Percentiles rank a stretch among this genome's conserved stretches.
Conservation (phyloP, 1,284 basidiomycete species). For the Cryptococcus sp. region DNA sequence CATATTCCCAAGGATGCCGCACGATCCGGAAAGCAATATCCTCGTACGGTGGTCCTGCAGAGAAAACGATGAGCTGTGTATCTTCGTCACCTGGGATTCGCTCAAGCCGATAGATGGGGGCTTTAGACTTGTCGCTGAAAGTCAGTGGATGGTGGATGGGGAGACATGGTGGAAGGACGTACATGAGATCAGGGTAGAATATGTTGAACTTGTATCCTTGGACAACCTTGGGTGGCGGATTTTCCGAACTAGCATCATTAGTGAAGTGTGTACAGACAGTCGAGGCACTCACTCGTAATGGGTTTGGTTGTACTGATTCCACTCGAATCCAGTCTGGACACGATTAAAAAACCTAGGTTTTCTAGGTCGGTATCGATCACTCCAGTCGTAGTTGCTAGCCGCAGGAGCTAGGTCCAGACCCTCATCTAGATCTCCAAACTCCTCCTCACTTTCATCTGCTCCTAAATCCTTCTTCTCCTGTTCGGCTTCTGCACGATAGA, state of each 20-base stretch:
- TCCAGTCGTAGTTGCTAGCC: conserved; percentile 78
- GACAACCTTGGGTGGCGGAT: conserved; percentile 94
- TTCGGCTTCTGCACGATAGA: conserved; percentile 63
- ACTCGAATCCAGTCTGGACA: conserved; percentile 99
- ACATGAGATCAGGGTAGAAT: conserved; percentile 49
- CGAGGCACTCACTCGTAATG: conserved; percentile 79
- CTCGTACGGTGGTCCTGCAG: conserved; percentile 96
- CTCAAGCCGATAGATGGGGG: conserved; percentile 90
- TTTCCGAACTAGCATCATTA: conserved; percentile 60
- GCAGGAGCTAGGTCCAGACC: conserved; percentile 21
- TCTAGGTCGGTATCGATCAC: conserved; percentile 96
- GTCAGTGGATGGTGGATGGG: not conserved
- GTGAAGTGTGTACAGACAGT: not conserved
- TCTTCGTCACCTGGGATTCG: conserved; percentile 90
- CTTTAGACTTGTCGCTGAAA: conserved; percentile 81
- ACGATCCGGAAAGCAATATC: conserved; percentile 98
- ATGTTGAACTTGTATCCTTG: conserved; percentile 88
- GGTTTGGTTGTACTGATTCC: conserved; percentile 99
- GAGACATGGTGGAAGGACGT: conserved; percentile 8
- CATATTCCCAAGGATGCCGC: conserved; percentile 96
- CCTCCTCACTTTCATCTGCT: conserved; percentile 61
- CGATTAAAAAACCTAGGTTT: conserved; percentile 99
- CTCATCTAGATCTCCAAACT: conserved; percentile 77
- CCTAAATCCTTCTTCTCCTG: conserved; percentile 31
- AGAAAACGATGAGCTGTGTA: conserved; percentile 88